These are phyloP conservation scores for Polyporus tsugae DNA, from an alignment of 1,284 basidiomycete species.

Conservation along the genomic window DNA sequence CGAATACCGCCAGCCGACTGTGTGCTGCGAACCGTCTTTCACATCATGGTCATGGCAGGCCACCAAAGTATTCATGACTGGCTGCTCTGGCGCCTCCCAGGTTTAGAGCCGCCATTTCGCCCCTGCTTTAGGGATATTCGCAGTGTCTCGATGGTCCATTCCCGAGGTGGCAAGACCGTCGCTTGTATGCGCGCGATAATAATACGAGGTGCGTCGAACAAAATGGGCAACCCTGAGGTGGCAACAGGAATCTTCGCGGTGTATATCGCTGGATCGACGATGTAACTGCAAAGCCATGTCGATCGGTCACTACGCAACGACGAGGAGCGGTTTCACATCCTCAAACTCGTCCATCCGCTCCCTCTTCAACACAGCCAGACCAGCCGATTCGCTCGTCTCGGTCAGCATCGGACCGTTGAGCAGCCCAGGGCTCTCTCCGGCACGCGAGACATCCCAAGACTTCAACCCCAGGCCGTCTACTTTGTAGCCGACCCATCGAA, in stretches of 20 bases:
- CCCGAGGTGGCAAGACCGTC: no score
- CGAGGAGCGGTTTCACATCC: not conserved
- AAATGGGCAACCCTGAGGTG: no score
- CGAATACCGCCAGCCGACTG: no score
- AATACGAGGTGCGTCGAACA: no score
- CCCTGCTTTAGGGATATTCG: no score
- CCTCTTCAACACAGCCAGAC: not conserved
- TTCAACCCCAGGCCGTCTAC: not conserved
- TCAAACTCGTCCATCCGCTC: not conserved
- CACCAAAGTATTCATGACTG: no score
- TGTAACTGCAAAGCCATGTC: not conserved
- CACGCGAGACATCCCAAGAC: not conserved
- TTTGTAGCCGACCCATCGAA: not conserved
- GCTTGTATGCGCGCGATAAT: no score
- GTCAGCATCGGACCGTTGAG: not conserved
- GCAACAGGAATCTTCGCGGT: no score
- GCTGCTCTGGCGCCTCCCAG: no score
- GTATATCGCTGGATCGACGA: no score
- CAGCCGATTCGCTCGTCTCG: not conserved
- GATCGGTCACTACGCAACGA: not conserved
- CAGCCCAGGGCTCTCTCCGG: not conserved
- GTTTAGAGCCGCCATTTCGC: no score
- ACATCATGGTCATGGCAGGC: not conserved
- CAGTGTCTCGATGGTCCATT: no score
- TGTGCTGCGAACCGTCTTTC: not conserved